A percentile compares a stretch with the other conserved stretches of the same genome.
phyloP scores from a whole-genome alignment of 2,329 filamentous ascomycete genomes.

The Thielaviopsis musarum region DNA sequence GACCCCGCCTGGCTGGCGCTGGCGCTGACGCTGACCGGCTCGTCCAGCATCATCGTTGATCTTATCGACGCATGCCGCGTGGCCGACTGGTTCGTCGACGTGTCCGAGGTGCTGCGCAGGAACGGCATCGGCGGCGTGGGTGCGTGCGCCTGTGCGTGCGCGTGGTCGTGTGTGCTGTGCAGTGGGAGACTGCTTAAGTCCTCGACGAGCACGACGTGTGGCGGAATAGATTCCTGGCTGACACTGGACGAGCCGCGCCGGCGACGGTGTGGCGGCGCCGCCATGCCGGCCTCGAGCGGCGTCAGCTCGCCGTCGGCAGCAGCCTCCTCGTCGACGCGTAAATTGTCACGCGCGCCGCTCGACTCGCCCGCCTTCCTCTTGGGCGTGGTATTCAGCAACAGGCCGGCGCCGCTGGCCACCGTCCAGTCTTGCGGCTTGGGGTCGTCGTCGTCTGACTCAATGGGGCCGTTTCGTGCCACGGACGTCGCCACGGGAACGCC shows the following conservation, averaged over 20 bases:
- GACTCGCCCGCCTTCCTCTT: conserved; percentile 23
- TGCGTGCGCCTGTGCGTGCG: conserved; percentile 20
- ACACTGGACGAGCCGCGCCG: too few species aligned
- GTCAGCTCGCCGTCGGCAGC: conserved; percentile 1
- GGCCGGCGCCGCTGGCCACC: not conserved
- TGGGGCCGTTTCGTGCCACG: conserved; percentile 40
- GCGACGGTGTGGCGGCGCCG: not conserved
- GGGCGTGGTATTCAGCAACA: not conserved
- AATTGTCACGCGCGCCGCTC: conserved; percentile 24
- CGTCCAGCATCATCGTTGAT: conserved; percentile 27
- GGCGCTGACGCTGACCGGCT: conserved; percentile 21
- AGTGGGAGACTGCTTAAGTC: not conserved
- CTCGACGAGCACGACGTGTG: too few species aligned
- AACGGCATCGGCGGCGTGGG: conserved; percentile 29
- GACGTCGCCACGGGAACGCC: conserved; percentile 49
- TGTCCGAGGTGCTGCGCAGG: conserved; percentile 26
- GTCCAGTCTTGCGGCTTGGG: conserved; percentile 14
- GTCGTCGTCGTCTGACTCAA: conserved; percentile 45
- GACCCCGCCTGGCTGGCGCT: conserved; percentile 26
- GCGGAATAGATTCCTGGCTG: too few species aligned
- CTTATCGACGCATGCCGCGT: conserved; percentile 34
- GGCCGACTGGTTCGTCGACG: conserved; percentile 24
- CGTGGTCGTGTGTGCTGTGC: conserved; percentile 8
- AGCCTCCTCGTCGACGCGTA: conserved; percentile 13
- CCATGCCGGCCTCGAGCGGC: conserved; percentile 1